Percentiles rank a stretch among this genome's conserved stretches.
Conservation (phyloP, 495 filamentous ascomycete species). For the Acidomyces sp. region DNA sequence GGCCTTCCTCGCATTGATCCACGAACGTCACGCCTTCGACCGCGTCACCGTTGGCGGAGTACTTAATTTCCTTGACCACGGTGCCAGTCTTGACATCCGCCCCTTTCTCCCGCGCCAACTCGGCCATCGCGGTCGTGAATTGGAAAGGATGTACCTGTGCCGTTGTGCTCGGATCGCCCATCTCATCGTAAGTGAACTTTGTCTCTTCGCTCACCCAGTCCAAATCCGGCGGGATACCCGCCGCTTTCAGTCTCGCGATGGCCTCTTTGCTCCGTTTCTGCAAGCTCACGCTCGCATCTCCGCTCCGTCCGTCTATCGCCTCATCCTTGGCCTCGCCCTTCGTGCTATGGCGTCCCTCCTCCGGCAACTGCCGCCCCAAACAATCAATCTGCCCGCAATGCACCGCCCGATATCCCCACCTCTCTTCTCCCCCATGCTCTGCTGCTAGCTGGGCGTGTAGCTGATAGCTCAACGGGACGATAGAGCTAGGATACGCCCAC, state of each 20-base stretch:
- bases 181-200: slow-evolving; percentile 60
- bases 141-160: slow-evolving; percentile 90
- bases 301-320: slow-evolving; percentile 23
- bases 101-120: slow-evolving; percentile 62
- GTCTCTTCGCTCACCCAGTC: slow-evolving; percentile 70
- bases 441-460: slow-evolving; percentile 74
- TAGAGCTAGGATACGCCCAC: slow-evolving; percentile 80
- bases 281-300: slow-evolving; percentile 38
- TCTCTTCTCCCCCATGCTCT: slow-evolving; percentile 64
- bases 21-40: slow-evolving; percentile 62
- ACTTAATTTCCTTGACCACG: slow-evolving; percentile 52
- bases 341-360: too few relatives aligned
- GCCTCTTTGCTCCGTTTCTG: slow-evolving; percentile 61
- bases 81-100: slow-evolving; percentile 24
- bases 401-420: slow-evolving; percentile 80
- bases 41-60: slow-evolving; percentile 27
- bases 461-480: slow-evolving; percentile 77
- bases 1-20: slow-evolving; percentile 31
- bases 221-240: slow-evolving; percentile 61
- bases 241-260: slow-evolving; percentile 42
- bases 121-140: slow-evolving; percentile 80
- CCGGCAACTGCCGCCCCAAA: slow-evolving; percentile 34
- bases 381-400: slow-evolving; percentile 61
- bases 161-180: slow-evolving; percentile 68
- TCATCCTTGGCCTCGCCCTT: slow-evolving; percentile 24